Evolutionary conservation across 1,284 basidiomycete species (phyloP), one percentile per base, ranked within the genome.

Genomic region (Sporisorium reilianum): DNA sequence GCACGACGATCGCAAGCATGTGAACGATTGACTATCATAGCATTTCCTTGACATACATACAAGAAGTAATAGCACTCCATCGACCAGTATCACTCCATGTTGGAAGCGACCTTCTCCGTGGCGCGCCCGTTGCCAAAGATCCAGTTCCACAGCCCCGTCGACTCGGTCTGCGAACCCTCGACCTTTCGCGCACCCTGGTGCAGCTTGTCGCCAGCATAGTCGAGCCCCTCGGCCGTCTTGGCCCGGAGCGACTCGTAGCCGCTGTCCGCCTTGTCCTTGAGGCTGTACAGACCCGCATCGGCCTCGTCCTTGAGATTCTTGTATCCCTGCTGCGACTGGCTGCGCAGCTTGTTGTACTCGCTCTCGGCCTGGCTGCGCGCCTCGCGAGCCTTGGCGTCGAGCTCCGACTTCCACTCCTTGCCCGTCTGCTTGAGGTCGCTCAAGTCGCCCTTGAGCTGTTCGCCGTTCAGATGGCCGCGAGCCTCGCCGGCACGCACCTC

Each of bases 101-200:
- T 75, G 16, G 72, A 49, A 42, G 66, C 66, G 2, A 75, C 72
- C 59, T 66, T 70, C 41, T 75, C 72, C 11, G 66, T 75, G 6
- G 72, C 66, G 52, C 54, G 36, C 1, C 25, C 55, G 50, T 75
- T 66, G n/a, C 73, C 73, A 53, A 71, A 66, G 67, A 75, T 70
- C 64, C 64, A 70, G 54, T 70, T 67, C 73, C 73, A 75, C 59
- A 70, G 46, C 11, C 73, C 73, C 12, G 65, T 74, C 46, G 64
- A 68, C 34, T 68, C 49, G 22, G 64, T 57, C 61, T 74, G 65
- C 20, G 36, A 36, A 9, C 52, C 58, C 59, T 74, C 71, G 20
- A 74, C 62, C 57, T 68, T 68, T 14, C 71, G 49, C 10, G 71
- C 71, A 7, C 71, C 65, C 22, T 42, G n/a, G 46, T 74, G 61